phyloP scores from a whole-genome alignment of 202 grass and related monocot species.

The Zoysia matrella region DNA sequence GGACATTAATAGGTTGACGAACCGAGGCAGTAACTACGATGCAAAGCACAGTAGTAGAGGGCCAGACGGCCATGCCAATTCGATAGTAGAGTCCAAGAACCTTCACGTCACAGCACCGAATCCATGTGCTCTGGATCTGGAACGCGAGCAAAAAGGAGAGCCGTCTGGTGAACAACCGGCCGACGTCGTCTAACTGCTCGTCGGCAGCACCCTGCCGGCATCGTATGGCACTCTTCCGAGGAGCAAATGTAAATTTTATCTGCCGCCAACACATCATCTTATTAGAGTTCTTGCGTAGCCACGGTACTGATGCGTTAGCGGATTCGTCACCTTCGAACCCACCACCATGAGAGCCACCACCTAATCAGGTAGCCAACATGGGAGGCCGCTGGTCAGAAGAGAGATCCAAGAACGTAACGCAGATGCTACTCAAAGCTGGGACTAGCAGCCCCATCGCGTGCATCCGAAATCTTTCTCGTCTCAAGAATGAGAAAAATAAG shows the following conservation, averaged over 20 bases:
- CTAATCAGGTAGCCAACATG: background rate
- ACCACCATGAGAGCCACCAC: too few species aligned
- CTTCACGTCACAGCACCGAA: background rate
- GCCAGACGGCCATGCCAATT: background rate
- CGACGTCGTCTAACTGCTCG: background rate
- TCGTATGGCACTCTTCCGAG: background rate
- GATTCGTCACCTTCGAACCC: too few species aligned
- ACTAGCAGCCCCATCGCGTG: background rate
- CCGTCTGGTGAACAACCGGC: background rate
- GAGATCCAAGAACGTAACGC: background rate
- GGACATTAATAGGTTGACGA: background rate
- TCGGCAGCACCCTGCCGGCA: background rate
- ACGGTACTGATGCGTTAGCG: too few species aligned
- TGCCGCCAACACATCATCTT: too few species aligned
- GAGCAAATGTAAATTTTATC: too few species aligned
- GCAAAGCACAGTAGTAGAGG: background rate
- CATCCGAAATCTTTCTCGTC: background rate
- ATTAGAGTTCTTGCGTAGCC: too few species aligned
- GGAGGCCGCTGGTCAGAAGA: background rate
- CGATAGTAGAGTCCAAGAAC: background rate
- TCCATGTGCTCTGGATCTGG: background rate
- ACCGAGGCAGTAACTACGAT: constrained; percentile 15
- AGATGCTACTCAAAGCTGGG: background rate
- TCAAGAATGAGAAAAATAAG: background rate
- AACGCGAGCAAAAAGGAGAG: background rate